phyloP scores from a whole-genome alignment of 805 yeast species.

The Barnettozyma californica region DNA sequence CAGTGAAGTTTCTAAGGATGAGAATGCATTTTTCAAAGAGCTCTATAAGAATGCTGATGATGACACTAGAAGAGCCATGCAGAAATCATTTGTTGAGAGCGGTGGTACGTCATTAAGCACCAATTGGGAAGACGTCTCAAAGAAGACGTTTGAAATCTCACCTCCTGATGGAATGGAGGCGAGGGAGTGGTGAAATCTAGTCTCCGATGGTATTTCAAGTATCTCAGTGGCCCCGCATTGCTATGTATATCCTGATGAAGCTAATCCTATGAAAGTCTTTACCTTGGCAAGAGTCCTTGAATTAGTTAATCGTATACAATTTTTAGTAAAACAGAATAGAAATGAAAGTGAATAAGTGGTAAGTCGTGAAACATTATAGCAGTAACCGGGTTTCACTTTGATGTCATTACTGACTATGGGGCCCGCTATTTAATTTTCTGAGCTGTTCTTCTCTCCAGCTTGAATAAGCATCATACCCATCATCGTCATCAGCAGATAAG shows the following conservation, averaged over 20 bases:
- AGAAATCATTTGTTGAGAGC: conserved; percentile 91
- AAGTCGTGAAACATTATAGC: not conserved
- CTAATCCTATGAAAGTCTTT: not conserved
- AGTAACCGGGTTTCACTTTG: not conserved
- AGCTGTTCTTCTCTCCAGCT: conserved; percentile 26
- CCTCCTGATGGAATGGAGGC: conserved; percentile 25
- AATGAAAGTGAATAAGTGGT: too few relatives aligned
- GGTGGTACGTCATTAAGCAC: conserved; percentile 93
- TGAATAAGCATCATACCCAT: conserved; percentile 15
- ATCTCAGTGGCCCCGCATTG: not conserved
- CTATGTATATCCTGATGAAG: not conserved
- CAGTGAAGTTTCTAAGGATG: conserved; percentile 35
- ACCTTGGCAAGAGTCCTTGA: not conserved
- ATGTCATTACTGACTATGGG: not conserved
- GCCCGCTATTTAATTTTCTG: conserved; percentile 18
- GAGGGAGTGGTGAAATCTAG: conserved; percentile 12
- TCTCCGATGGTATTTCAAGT: not conserved
- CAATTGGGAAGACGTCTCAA: conserved; percentile 83
- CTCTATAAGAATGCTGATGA: conserved; percentile 78
- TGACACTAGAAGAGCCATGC: conserved; percentile 89
- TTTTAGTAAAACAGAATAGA: not conserved
- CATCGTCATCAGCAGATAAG: conserved; percentile 18
- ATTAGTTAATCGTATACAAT: not conserved
- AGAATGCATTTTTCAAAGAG: conserved; percentile 67
- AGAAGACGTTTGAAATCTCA: conserved; percentile 40